phyloP scores from a whole-genome alignment of 108 stramenopile species.

The Schizochytrium sp. region DNA sequence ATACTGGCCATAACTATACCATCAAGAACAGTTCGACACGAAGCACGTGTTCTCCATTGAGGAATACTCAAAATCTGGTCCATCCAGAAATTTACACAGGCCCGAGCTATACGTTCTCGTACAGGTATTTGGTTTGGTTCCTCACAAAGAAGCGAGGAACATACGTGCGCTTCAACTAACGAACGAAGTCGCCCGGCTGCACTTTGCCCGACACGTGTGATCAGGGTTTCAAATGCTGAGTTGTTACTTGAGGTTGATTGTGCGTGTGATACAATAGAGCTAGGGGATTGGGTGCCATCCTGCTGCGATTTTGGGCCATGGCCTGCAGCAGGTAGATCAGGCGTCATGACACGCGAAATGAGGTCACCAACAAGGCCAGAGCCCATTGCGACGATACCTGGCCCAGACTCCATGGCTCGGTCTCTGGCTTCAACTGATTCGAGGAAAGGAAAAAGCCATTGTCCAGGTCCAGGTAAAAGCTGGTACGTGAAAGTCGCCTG shows the following conservation, averaged over 20 bases:
- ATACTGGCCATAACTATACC: slow-evolving; percentile 1
- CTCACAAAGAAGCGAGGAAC: background rate
- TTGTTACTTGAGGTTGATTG: background rate
- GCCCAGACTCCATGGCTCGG: background rate
- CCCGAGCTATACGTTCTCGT: background rate
- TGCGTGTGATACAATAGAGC: background rate
- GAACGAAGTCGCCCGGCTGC: background rate
- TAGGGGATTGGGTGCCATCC: background rate
- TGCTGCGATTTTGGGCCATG: too few species aligned
- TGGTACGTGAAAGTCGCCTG: background rate
- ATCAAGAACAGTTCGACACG: slow-evolving; percentile 6
- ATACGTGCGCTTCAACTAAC: background rate
- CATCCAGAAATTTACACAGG: background rate
- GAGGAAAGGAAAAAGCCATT: background rate
- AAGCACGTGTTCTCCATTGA: background rate
- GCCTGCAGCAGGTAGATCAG: background rate
- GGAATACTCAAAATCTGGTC: background rate
- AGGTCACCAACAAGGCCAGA: slow-evolving; percentile 10
- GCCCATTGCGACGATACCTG: background rate
- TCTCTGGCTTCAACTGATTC: background rate
- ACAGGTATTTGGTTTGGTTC: background rate
- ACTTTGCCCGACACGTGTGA: background rate
- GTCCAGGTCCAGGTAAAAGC: background rate
- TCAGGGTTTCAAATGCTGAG: background rate
- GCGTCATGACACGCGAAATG: slow-evolving; percentile 45